Conservation (phyloP, 306 rosid species). For the Ceratonia siliqua region DNA sequence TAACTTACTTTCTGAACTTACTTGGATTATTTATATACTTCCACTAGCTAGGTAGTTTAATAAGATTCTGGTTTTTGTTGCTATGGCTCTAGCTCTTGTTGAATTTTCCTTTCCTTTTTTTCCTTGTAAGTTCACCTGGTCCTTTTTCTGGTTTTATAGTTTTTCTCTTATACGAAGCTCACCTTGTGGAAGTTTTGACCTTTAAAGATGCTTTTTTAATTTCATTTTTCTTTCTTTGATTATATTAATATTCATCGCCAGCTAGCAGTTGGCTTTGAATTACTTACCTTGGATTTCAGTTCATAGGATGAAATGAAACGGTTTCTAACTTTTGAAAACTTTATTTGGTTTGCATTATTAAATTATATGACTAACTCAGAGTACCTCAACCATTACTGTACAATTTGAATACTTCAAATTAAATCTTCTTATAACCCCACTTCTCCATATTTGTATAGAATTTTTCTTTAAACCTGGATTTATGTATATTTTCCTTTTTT, state of each 20-base stretch:
- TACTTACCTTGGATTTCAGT: neutral
- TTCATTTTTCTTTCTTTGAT: neutral
- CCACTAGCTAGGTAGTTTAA: constrained; percentile 6
- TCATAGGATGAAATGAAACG: constrained; percentile 11
- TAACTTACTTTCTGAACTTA: neutral
- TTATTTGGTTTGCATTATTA: neutral
- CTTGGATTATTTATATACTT: constrained; percentile 23
- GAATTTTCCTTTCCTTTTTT: neutral
- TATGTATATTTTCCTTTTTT: neutral
- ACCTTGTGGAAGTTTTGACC: constrained; percentile 30
- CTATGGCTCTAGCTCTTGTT: neutral
- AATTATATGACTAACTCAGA: neutral
- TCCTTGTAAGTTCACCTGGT: neutral
- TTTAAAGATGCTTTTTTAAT: neutral
- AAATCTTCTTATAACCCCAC: too few relatives aligned
- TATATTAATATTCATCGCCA: too few relatives aligned
- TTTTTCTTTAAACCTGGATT: neutral
- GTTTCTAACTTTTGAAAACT: constrained; percentile 18
- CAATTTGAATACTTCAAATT: too few relatives aligned
- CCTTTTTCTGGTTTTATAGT: constrained; percentile 24
- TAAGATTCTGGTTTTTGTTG: constrained; percentile 24
- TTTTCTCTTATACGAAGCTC: constrained; percentile 6
- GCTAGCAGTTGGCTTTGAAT: constrained; percentile 5
- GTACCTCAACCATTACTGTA: too few relatives aligned
- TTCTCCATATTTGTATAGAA: neutral